Evolutionary conservation across 1,139 yeast species (phyloP), one percentile per base, ranked within the genome.

Genomic region (Kodamaea alishanica): DNA sequence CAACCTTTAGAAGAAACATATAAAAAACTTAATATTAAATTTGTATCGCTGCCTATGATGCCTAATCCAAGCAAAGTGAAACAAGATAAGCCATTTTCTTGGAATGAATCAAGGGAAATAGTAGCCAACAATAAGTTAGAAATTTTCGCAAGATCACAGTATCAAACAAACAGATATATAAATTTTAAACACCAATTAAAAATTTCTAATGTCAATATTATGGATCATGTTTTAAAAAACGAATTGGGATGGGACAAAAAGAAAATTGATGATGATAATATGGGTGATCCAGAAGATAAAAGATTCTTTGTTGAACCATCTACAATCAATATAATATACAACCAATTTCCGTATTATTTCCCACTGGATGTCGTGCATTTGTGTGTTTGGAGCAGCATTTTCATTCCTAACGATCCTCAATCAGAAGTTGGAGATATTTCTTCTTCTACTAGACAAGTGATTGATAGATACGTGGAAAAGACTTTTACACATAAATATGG

Each of bases 351-450:
- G 1, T 71, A 71, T 51, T 64, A 63, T 46, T 67, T 70, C 44
- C 69, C 60, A 12, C 33, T 43, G 0, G 61, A 60, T 39, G 64
- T 70, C 28, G 49, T 48, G 25, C 77, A 71, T 50, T 54, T 70
- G 40, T 70, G 76, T 44, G 61, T 70, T 25, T 71, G 77, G 77
- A 56, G 70, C 22, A 71, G 71, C 39, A 40, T 46, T 12, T 44
- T 51, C 9, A 65, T 67, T 27, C 63, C 61, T 2, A 50, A 52
- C 9, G 73, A 67, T 48, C 60, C 60, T 15, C 43, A 49, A 26
- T 60, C 67, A 35, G 54, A 55, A 2, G 36, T 45, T 12, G 82
- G 82, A 0, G 82, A 77, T 49, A 70, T 77, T 25, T 59, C 73
- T 9, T 40, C 52, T 0, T 47, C 53, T 8, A 67, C 74, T 3